Evolutionary conservation across 441 rosid species (phyloP), one percentile per base, ranked within the genome.

Genomic region (Gossypium gossypioides): DNA sequence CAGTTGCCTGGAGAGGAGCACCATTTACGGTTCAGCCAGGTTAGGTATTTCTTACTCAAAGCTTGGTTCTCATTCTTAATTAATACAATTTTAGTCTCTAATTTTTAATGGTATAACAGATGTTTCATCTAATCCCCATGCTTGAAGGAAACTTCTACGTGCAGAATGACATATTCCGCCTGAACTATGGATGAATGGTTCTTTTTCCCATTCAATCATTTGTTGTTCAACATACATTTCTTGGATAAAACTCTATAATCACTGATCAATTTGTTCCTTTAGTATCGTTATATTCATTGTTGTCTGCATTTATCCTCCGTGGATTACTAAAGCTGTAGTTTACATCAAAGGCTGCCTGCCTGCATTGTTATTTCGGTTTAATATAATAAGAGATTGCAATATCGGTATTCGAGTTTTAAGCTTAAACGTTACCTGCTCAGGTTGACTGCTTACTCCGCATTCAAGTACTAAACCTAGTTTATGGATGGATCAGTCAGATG

Each of bases 161-260:
- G 77, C 92, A 88, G 78, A 93, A 93, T 74, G 98, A 91, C 85
- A 90, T 93, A 55, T 93, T 93, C 51, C 90, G 91, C 59, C 93
- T 91, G 46, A 90, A 91, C 74, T 90, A 91, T 59, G 91, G 93
- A 72, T 91, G 77, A 87, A 27, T 68, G 40, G 18, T 52, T 25
- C 42, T 37, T 27, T 54, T 27, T 48, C 1, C 29, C 18, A 16
- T 58, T 59, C 73, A 72, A n/a, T 22, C 72, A 24, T 13, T 69
- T 63, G 8, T 50, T 21, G 4, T 15, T 61, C 56, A 40, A 62
- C 10, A 40, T 10, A 32, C 42, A 59, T 56, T 13, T 42, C 42
- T 57, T 58, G 24, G 59, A 71, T 71, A 71, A 59, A 42, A 25
- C 7, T 16, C 40, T 0, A 50, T 50, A 46, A n/a, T 15, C 55